Evolutionary conservation across 139 green algal species (phyloP).

Genomic region (Coelastrella sp.): DNA sequence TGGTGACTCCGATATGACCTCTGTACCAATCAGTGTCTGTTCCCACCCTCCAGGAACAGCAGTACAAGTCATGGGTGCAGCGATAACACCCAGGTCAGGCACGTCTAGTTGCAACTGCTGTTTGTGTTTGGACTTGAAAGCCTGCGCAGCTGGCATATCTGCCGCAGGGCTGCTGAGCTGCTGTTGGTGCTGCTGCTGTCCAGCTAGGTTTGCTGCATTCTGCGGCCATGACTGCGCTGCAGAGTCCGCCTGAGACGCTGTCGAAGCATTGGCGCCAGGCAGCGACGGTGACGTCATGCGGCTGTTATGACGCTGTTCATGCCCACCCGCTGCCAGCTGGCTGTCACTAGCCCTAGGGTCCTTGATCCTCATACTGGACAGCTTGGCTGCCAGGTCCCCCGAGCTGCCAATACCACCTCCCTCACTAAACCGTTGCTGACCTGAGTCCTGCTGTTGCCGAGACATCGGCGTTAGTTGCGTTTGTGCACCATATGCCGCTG

Average conservation of each 20-base stretch:
- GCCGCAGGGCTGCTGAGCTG: neutral
- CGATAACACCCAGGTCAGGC: neutral
- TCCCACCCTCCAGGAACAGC: neutral
- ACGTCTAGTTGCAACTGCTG: constrained; percentile 20
- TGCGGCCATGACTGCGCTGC: neutral
- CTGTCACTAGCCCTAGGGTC: constrained; percentile 13
- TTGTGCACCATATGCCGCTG: neutral
- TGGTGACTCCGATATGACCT: constrained; percentile 24
- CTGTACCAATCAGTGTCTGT: constrained; percentile 11
- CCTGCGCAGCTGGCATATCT: neutral
- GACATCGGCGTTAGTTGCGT: neutral
- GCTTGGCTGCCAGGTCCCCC: neutral
- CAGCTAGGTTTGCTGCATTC: neutral
- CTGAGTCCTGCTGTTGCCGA: neutral
- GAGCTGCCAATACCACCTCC: neutral
- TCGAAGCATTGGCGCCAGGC: neutral
- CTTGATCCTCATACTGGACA: neutral
- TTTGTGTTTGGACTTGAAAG: constrained; percentile 30
- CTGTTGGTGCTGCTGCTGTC: constrained; percentile 13
- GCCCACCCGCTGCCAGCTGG: neutral
- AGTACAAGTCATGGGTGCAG: neutral
- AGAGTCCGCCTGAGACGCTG: neutral
- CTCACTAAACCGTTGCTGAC: neutral
- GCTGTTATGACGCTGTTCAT: neutral
- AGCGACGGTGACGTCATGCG: neutral